Evolutionary conservation across 2,329 filamentous ascomycete genomes (phyloP).

Genomic region (Beauveria varroae): DNA sequence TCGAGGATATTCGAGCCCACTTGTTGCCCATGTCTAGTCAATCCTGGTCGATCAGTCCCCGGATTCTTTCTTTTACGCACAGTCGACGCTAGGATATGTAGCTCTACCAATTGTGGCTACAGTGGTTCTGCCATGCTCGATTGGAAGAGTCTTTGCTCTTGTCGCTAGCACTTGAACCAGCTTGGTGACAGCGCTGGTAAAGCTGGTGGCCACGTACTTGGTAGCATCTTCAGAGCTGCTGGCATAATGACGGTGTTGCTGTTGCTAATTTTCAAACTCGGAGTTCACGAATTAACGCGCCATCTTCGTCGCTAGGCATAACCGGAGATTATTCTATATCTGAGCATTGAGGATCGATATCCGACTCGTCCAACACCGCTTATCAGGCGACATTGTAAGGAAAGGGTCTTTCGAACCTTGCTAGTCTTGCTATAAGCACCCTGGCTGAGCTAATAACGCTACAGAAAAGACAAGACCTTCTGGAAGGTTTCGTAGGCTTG

Average conservation of each 20-base stretch:
- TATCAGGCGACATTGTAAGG: neutral
- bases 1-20: conserved; percentile 1
- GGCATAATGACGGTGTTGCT: neutral
- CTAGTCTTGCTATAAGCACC: conserved; percentile 1
- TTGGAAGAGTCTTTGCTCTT: neutral
- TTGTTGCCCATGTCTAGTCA: neutral
- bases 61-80: neutral
- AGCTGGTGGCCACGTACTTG: neutral
- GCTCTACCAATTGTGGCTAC: neutral
- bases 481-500: conserved; percentile 16
- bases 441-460: conserved; percentile 9
- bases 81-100: neutral
- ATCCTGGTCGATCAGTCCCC: conserved; percentile 5
- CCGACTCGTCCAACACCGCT: neutral
- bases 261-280: too few species aligned
- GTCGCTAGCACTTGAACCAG: neutral
- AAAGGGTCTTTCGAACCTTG: neutral
- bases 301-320: too few species aligned
- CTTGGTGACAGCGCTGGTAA: neutral
- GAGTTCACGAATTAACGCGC: too few species aligned
- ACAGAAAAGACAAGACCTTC: conserved; percentile 13
- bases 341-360: neutral
- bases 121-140: neutral
- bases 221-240: neutral
- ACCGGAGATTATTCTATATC: too few species aligned